These are phyloP conservation scores for Phytophthora meadii DNA, from an alignment of 352 stramenopile species.

Conservation along the genomic window DNA sequence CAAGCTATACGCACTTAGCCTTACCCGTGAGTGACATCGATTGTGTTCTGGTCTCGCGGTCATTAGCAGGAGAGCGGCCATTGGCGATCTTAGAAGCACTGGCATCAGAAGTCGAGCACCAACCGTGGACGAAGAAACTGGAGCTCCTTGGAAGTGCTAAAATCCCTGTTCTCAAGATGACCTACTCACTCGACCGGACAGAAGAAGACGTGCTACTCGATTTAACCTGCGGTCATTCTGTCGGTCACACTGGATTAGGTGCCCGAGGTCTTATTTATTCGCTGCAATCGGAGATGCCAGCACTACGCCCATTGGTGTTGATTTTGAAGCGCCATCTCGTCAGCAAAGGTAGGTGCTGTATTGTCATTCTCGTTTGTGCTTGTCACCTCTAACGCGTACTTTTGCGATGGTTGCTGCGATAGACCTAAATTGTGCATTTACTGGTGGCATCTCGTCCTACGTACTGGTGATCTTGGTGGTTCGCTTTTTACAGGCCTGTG, in stretches of 20 bases:
- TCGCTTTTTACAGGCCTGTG: conserved; percentile 92
- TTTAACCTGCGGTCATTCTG: conserved; percentile 95
- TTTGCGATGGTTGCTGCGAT: conserved; percentile 30
- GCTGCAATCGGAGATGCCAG: conserved; percentile 90
- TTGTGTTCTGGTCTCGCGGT: conserved; percentile 93
- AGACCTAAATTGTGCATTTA: conserved; percentile 95
- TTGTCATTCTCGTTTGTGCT: not conserved
- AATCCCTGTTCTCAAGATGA: conserved; percentile 97
- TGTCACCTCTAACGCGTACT: conserved; percentile 20
- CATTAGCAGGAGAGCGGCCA: conserved; percentile 78
- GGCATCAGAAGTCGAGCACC: conserved; percentile 77
- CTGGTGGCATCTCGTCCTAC: conserved; percentile 96
- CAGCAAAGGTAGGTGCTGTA: conserved; percentile 44
- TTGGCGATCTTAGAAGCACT: conserved; percentile 91
- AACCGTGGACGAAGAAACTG: conserved; percentile 84
- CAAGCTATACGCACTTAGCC: conserved; percentile 95
- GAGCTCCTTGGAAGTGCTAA: conserved; percentile 95
- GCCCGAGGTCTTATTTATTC: conserved; percentile 93
- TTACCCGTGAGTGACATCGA: conserved; percentile 97
- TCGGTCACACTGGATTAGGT: conserved; percentile 93
- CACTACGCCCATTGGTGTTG: conserved; percentile 94
- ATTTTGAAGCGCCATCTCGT: conserved; percentile 93
- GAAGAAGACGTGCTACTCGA: conserved; percentile 85
- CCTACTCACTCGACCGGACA: conserved; percentile 43
- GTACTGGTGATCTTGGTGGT: conserved; percentile 95